Percentiles rank a stretch among this genome's conserved stretches.
Evolutionary conservation across 306 rosid genomes (phyloP).

Genomic region (Pueraria montana): DNA sequence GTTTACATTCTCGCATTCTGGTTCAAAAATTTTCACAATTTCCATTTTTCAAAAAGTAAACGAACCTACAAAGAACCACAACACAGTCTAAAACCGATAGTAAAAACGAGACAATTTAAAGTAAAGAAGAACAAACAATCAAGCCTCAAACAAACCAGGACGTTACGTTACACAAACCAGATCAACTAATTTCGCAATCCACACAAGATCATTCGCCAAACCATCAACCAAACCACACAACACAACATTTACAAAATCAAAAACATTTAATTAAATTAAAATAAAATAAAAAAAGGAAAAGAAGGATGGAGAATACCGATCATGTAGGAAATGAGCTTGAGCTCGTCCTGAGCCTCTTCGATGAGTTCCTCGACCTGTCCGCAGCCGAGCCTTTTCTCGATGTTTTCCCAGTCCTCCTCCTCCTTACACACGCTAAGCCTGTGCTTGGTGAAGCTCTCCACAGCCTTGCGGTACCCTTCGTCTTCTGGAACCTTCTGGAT

Average conservation of each 20-base stretch:
- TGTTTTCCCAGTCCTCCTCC: conserved; percentile 83
- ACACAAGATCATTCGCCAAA: background rate
- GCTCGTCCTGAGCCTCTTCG: conserved; percentile 93
- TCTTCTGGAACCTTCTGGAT: conserved; percentile 88
- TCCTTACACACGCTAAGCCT: conserved; percentile 82
- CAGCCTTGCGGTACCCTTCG: conserved; percentile 94
- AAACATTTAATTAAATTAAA: too few species aligned
- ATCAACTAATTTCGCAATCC: background rate
- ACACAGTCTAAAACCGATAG: too few species aligned
- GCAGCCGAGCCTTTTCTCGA: conserved; percentile 80
- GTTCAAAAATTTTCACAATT: too few species aligned
- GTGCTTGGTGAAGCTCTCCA: conserved; percentile 83
- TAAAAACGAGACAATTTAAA: too few species aligned
- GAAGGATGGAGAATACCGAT: conserved; percentile 59
- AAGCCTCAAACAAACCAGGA: too few species aligned
- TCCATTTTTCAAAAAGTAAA: too few species aligned
- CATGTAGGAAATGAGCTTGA: conserved; percentile 77
- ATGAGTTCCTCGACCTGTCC: conserved; percentile 98
- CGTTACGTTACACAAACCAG: background rate
- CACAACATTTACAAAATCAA: background rate
- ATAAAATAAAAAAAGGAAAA: background rate
- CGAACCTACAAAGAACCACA: too few species aligned
- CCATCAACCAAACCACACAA: too few species aligned
- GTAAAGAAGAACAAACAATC: too few species aligned
- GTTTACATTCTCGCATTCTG: too few species aligned